These are phyloP conservation scores for Talaromyces sp. DNA, from an alignment of 2,329 filamentous ascomycete genomes.

Conservation along the genomic window DNA sequence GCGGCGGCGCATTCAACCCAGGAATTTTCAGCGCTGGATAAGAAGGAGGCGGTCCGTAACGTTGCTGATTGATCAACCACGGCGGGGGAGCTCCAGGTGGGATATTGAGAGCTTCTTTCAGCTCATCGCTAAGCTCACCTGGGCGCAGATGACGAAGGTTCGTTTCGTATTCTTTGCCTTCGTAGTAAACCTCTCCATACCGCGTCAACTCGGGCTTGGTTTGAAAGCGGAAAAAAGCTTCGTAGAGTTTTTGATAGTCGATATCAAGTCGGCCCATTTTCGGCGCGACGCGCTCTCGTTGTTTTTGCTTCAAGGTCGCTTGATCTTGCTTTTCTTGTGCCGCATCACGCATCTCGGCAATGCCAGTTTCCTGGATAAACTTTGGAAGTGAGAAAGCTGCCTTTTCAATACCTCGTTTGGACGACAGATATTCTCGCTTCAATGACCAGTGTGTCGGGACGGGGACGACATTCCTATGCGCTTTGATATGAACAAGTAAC, in stretches of 20 bases:
- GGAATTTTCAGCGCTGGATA: slow-evolving; percentile 95
- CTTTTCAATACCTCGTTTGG: slow-evolving; percentile 95
- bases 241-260: slow-evolving; percentile 96
- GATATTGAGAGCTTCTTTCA: slow-evolving; percentile 91
- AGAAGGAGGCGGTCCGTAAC: slow-evolving; percentile 85
- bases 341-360: slow-evolving; percentile 95
- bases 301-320: slow-evolving; percentile 86
- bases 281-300: slow-evolving; percentile 85
- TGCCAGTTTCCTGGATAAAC: slow-evolving; percentile 96
- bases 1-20: slow-evolving; percentile 87
- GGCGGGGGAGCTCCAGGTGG: slow-evolving; percentile 87
- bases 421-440: slow-evolving; percentile 94
- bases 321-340: slow-evolving; percentile 93
- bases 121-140: slow-evolving; percentile 79
- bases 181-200: slow-evolving; percentile 98
- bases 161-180: slow-evolving; percentile 96
- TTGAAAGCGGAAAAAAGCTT: slow-evolving; percentile 97
- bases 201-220: slow-evolving; percentile 90
- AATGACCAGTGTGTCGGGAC: slow-evolving; percentile 92
- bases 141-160: slow-evolving; percentile 86
- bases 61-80: slow-evolving; percentile 96
- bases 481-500: slow-evolving; percentile 88
- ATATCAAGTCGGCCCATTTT: slow-evolving; percentile 98
- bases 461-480: slow-evolving; percentile 89
- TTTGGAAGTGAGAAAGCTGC: slow-evolving; percentile 85